phyloP scores from a whole-genome alignment of 1,284 basidiomycete species.

The Mycena citricolor region DNA sequence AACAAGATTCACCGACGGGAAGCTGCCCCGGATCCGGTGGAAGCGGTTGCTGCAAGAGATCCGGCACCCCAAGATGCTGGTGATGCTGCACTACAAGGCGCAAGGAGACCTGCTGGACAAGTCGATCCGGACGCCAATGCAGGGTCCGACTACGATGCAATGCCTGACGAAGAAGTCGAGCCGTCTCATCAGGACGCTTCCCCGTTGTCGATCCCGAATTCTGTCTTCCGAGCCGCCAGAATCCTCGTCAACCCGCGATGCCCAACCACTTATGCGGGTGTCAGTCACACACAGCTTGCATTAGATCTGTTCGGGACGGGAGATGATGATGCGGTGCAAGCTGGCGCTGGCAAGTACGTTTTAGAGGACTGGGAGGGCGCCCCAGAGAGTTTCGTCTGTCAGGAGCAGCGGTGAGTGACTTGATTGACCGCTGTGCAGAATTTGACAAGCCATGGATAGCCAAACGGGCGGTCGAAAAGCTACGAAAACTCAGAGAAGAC shows the following conservation, averaged over 20 bases:
- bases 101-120: conserved; percentile 33
- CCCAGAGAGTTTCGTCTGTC: conserved; percentile 93
- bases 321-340: conserved; percentile 48
- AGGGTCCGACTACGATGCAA: conserved; percentile 88
- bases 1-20: conserved; percentile 26
- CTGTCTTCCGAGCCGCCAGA: conserved; percentile 80
- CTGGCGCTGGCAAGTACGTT: conserved; percentile 66
- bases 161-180: conserved; percentile 61
- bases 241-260: conserved; percentile 94
- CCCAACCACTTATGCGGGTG: conserved; percentile 94
- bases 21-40: conserved; percentile 21
- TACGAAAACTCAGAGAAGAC: no score
- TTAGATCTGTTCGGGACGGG: conserved; percentile 86
- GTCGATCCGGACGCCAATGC: conserved; percentile 73
- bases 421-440: no score
- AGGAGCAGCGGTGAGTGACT: conserved; percentile 83
- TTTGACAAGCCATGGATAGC: no score
- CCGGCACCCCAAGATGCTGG: conserved; percentile 32
- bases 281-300: conserved; percentile 89
- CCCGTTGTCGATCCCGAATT: conserved; percentile 78
- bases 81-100: conserved; percentile 33
- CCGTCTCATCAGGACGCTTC: conserved; percentile 38
- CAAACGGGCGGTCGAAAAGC: no score
- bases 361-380: conserved; percentile 93
- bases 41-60: conserved; percentile 39